Percentiles rank a stretch among this genome's conserved stretches.
Evolutionary conservation across 495 filamentous ascomycete species (phyloP).

Genomic region (Neurospora terricola): DNA sequence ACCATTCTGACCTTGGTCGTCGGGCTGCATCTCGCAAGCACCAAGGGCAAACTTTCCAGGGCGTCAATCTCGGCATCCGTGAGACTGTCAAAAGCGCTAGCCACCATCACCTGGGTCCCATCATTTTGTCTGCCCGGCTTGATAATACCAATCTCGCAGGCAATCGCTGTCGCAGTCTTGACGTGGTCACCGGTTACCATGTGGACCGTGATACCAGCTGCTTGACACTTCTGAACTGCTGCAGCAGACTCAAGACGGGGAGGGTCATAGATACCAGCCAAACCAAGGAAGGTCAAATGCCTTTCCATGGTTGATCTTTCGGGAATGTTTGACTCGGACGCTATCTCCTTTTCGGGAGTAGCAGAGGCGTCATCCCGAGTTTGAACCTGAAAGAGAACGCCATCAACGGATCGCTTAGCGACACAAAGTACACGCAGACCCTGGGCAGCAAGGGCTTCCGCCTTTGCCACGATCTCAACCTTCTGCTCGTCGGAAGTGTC

Average conservation of each 20-base stretch:
- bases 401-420: slow-evolving; percentile 36
- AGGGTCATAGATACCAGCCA: slow-evolving; percentile 64
- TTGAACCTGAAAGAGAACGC: neutral
- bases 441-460: slow-evolving; percentile 54
- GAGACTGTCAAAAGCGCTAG: slow-evolving; percentile 50
- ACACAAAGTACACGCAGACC: slow-evolving; percentile 74
- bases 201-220: slow-evolving; percentile 64
- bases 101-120: slow-evolving; percentile 47
- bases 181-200: slow-evolving; percentile 80
- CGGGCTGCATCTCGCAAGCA: slow-evolving; percentile 54
- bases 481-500: slow-evolving; percentile 49
- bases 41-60: slow-evolving; percentile 47
- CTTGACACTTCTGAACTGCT: slow-evolving; percentile 53
- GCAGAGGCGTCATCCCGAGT: neutral
- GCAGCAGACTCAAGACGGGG: slow-evolving; percentile 56
- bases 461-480: slow-evolving; percentile 46
- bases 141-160: slow-evolving; percentile 64
- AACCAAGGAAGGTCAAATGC: slow-evolving; percentile 49
- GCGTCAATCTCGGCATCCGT: slow-evolving; percentile 48
- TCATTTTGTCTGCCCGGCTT: slow-evolving; percentile 35
- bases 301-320: slow-evolving; percentile 40
- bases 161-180: slow-evolving; percentile 64
- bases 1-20: slow-evolving; percentile 60
- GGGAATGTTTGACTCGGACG: slow-evolving; percentile 5
- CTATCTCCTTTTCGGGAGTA: slow-evolving; percentile 4